A percentile compares a stretch with the other conserved stretches of the same genome.
phyloP scores from a whole-genome alignment of 2,329 filamentous ascomycete species.

The Penicillium hesseltinei region DNA sequence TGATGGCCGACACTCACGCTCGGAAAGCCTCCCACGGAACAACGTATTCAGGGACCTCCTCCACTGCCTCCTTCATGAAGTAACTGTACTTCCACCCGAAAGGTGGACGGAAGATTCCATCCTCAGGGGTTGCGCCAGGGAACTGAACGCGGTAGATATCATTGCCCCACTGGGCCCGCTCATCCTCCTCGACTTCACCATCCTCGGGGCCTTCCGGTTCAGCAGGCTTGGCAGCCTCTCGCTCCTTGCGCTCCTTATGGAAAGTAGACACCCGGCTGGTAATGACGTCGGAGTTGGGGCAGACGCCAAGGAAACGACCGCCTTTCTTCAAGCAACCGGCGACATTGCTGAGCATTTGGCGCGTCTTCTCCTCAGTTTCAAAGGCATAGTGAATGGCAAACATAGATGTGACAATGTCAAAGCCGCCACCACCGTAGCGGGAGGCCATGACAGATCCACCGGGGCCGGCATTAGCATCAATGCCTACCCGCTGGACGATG shows the following conservation, averaged over 20 bases:
- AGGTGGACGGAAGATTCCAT: conserved; percentile 88
- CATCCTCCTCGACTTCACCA: conserved; percentile 58
- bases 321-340: conserved; percentile 88
- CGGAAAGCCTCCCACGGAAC: conserved; percentile 98
- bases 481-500: conserved; percentile 82
- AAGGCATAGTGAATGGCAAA: conserved; percentile 99
- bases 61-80: conserved; percentile 92
- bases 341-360: conserved; percentile 91
- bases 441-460: conserved; percentile 56
- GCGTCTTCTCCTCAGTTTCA: conserved; percentile 83
- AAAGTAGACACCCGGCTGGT: conserved; percentile 73
- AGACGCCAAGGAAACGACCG: conserved; percentile 88
- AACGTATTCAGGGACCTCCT: conserved; percentile 94
- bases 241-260: conserved; percentile 59
- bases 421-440: conserved; percentile 71
- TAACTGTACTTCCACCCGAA: conserved; percentile 99
- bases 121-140: conserved; percentile 73
- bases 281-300: conserved; percentile 94
- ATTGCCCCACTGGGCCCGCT: conserved; percentile 82
- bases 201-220: conserved; percentile 40
- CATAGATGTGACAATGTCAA: conserved; percentile 98
- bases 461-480: conserved; percentile 68
- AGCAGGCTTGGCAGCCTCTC: conserved; percentile 43
- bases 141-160: conserved; percentile 89
- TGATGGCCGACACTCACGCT: conserved; percentile 49